These are phyloP conservation scores for Cantharellus anzutake DNA, from an alignment of 768 basidiomycete species.

Conservation along the genomic window DNA sequence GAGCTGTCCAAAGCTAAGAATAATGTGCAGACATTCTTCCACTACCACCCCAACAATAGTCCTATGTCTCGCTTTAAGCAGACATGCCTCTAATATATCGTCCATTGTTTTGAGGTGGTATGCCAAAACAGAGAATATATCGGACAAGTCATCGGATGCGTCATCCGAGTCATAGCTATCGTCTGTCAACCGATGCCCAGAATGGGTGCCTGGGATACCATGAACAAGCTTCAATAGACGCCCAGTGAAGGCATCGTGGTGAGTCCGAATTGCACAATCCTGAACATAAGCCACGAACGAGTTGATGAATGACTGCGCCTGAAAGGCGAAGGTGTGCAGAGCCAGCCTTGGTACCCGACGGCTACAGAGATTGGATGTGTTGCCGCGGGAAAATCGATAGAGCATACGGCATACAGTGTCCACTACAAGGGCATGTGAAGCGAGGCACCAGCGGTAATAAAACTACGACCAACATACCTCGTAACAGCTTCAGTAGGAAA, in stretches of 20 bases:
- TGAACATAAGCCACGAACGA: slow-evolving; percentile 54
- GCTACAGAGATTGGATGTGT: slow-evolving; percentile 15
- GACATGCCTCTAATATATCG: slow-evolving; percentile 31
- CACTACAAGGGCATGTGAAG: slow-evolving; percentile 24
- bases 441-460: slow-evolving; percentile 8
- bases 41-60: not conserved
- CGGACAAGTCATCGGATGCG: slow-evolving; percentile 15
- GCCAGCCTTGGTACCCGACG: slow-evolving; percentile 31
- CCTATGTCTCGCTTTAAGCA: slow-evolving; percentile 7
- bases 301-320: slow-evolving; percentile 48
- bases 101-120: slow-evolving; percentile 53
- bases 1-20: not conserved
- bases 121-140: slow-evolving; percentile 52
- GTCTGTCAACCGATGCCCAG: slow-evolving; percentile 14
- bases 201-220: not conserved
- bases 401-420: slow-evolving; percentile 46
- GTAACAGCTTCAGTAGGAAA: slow-evolving; percentile 54
- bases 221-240: slow-evolving; percentile 10
- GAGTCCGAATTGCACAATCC: slow-evolving; percentile 62
- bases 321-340: slow-evolving; percentile 53
- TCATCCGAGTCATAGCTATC: not conserved
- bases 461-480: slow-evolving; percentile 32
- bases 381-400: slow-evolving; percentile 34
- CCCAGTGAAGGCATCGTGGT: slow-evolving; percentile 43
- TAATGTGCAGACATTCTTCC: not conserved